Evolutionary conservation across 768 basidiomycete genomes (phyloP).

Genomic region (Neoboletus subvelutipes): DNA sequence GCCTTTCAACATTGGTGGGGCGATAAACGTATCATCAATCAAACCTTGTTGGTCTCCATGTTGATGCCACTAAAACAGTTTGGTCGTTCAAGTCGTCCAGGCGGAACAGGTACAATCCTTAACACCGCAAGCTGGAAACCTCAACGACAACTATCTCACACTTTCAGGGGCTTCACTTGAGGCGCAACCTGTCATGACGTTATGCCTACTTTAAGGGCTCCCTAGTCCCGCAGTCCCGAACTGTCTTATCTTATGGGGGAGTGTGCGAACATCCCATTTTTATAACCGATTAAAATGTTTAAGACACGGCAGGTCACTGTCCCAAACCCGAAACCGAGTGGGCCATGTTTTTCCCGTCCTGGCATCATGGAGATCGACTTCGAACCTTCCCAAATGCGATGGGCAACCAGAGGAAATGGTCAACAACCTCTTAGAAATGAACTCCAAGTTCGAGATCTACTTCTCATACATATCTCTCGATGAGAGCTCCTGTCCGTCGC

Average conservation of each 20-base stretch:
- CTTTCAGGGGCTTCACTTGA: slow-evolving; percentile 1
- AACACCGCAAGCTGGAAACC: background rate
- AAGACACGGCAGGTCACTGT: background rate
- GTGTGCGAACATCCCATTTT: background rate
- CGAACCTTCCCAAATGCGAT: background rate
- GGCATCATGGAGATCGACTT: background rate
- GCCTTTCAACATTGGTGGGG: background rate
- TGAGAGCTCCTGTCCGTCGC: background rate
- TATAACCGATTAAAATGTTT: background rate
- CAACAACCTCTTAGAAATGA: slow-evolving; percentile 87
- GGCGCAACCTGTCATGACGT: background rate
- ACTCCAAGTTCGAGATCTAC: slow-evolving; percentile 51
- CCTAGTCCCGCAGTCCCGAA: background rate
- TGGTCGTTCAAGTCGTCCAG: background rate
- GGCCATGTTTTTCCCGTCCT: background rate
- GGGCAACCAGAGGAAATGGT: slow-evolving; percentile 95
- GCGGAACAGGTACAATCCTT: background rate
- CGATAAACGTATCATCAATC: background rate
- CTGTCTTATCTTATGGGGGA: background rate
- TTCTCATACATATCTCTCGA: slow-evolving; percentile 28
- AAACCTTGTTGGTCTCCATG: background rate
- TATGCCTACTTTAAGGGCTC: background rate
- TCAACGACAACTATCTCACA: slow-evolving; percentile 3
- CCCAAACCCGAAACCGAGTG: background rate
- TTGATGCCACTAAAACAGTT: slow-evolving; percentile 8